Conservation (phyloP, 1,139 yeast genomes). For the Protomyces macrosporus region DNA sequence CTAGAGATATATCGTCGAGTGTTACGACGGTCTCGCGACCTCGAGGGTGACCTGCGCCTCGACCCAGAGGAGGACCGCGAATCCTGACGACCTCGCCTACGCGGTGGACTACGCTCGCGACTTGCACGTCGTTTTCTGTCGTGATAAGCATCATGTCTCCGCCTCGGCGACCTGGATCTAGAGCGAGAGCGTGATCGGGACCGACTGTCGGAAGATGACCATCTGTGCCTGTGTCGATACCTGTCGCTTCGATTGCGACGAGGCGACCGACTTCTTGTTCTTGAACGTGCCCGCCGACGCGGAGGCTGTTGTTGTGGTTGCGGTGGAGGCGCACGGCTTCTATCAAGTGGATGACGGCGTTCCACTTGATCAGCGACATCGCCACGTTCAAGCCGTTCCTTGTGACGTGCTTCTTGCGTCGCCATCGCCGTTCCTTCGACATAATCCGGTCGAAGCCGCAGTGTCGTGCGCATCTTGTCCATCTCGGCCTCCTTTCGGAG, state of each 20-base stretch:
- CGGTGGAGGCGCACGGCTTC: background rate
- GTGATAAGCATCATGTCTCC: too few species aligned
- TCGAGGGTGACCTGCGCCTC: background rate
- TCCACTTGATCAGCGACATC: background rate
- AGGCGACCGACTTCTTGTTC: background rate
- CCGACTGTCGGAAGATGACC: background rate
- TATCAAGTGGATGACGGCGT: background rate
- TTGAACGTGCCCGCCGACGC: background rate
- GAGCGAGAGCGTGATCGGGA: background rate
- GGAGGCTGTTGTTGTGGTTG: background rate
- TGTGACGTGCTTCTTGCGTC: background rate
- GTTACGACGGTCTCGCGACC: too few species aligned
- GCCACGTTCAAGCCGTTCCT: background rate
- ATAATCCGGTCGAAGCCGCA: slow-evolving; percentile 23
- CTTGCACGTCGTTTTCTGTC: too few species aligned
- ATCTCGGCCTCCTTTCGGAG: slow-evolving; percentile 17
- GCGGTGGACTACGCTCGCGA: too few species aligned
- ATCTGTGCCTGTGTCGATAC: background rate
- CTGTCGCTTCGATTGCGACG: background rate
- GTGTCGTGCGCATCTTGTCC: slow-evolving; percentile 12
- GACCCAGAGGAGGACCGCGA: background rate
- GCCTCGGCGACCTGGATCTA: background rate
- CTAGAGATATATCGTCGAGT: too few species aligned
- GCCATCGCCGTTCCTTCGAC: slow-evolving; percentile 23
- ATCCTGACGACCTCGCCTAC: too few species aligned